Evolutionary conservation across 2,329 filamentous ascomycete genomes (phyloP), one percentile per base, ranked within the genome.

Genomic region (Parasarocladium wereldwijsianum): DNA sequence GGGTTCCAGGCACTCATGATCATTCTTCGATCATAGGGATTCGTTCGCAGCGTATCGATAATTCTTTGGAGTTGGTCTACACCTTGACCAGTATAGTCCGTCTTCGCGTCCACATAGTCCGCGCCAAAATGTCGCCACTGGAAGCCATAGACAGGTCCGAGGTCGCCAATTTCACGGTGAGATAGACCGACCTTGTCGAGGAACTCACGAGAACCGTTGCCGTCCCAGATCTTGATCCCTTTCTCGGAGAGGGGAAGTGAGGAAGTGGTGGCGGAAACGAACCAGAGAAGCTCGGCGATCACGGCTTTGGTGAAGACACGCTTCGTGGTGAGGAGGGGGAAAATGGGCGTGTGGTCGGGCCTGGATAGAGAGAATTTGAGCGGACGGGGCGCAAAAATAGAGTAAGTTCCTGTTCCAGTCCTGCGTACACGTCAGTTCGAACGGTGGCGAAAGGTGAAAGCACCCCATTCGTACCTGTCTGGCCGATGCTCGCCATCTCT

Each of bases 51-150:
- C 54, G 93, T 94, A 45, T 80, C 61, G 20, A 98, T 72, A n/a
- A 96, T 76, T 36, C 92, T 80, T 11, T 81, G 80, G 21, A 98
- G 64, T 60, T 98, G 90, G 50, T 98, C 90, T 11, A 94, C 83
- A 12, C 90, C 90, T 50, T 93, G 66, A 0, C 82, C 85, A 0
- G 72, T 66, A 55, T 98, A 98, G 50, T 96, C 84, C 1, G 79
- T 68, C 39, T 74, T 62, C 10, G 76, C 68, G 46, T 87, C 79
- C 12, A 76, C 61, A 51, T 98, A 98, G 37, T 84, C 74, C 4
- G 90, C 90, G 29, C 90, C 90, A 46, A 98, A 98, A 55, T 96
- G 87, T 3, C 90, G 80, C 90, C 90, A 98, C 57, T 98, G 90
- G 58, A 98, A 98, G 2, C 90, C 90, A 50, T 98, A 98, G 0